Base-by-base conservation (phyloP, 331 rosid species). In the Malus hybrid region DNA sequence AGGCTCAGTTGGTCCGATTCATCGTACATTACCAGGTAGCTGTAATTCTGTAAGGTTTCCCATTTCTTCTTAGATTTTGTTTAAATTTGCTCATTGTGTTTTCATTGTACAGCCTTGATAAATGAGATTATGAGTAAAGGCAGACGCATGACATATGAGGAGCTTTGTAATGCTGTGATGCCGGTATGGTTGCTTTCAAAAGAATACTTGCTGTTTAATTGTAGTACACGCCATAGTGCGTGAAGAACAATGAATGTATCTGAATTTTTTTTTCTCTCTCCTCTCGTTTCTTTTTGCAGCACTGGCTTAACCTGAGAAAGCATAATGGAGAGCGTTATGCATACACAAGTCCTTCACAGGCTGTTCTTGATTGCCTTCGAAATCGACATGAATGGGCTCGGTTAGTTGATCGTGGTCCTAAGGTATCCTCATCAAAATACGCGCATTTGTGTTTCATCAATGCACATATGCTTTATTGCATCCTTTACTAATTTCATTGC, bases 271-370 rank as follows among this genome's bases (percentile, higher is more conserved):
- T 58, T 58, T 58, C 2, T 75, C 48, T 39, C 50, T 53, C 3
- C 44, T 79, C 52, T 44, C 78, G 81, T 66, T 81, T 75, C 71
- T 60, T 6, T 78, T 82, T 61, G 73, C 92, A 95, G 99, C 99
- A 95, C 78, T 95, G 99, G 99, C 89, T 84, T 77, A 92, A 86
- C 86, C 85, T 95, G 84, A 92, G 99, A 85, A 95, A 95, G 89
- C 99, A 92, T 79, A 95, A 95, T 36, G 99, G 98, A 78, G 99
- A 95, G 84, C 97, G 98, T 20, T 95, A 95, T 84, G 98, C 99
- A 66, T 95, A 95, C 82, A 82, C 99, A 36, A 95, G 97, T 86
- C 99, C 87, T 75, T 95, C 98, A 64, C 99, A 95, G 82, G 98
- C 98, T 70, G 99, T 95, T 86, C 93, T 95, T 75, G 99, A 95